Evolutionary conservation across 139 green algal genomes (phyloP), one percentile per base, ranked within the genome.

Genomic region (Ettlia oleoabundans): DNA sequence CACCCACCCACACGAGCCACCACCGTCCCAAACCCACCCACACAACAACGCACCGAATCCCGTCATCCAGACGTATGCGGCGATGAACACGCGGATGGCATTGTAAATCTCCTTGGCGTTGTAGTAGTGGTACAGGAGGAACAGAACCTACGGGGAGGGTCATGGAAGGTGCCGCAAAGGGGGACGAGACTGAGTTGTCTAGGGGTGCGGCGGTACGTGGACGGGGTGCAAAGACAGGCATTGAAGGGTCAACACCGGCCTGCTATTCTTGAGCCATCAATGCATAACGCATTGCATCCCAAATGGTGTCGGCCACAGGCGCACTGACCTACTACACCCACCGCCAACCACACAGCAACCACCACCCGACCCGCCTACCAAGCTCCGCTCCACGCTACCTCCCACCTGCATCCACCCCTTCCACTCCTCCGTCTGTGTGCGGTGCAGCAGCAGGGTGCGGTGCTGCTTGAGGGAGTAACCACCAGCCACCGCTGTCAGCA

Each of bases 41-140:
- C 55, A 65, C 9, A 73, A 10, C 33, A 7, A 72, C 70, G 21
- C 73, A 80, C 73, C 96, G 76, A 93, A 99, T 33, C 96, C 96
- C 1, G 96, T 99, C 96, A 99, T 98, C 96, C 96, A 99, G 37
- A 99, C 96, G 85, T 99, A 99, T 18, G 87, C 93, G 2, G 96
- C 95, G 78, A 99, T 99, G 88, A 98, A 98, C 42, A 99, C 90
- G 68, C 96, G 94, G 86, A 99, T 99, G n/a, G 95, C 93, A 82
- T 98, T 99, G 94, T 99, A 99, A 5, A 94, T 80, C 87, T 99
- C 96, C 0, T 73, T 65, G 0, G 96, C 96, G 64, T 98, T 89
- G 88, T 93, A 99, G 91, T 98, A 99, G 82, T 98, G 94, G 85
- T 99, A 99, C 42, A 99, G 86, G 70, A 99, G 88, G 83, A 99